Percentiles rank a stretch among this genome's conserved stretches.
Evolutionary conservation across 768 basidiomycete genomes (phyloP).

Genomic region (Phylloporus arenicola): DNA sequence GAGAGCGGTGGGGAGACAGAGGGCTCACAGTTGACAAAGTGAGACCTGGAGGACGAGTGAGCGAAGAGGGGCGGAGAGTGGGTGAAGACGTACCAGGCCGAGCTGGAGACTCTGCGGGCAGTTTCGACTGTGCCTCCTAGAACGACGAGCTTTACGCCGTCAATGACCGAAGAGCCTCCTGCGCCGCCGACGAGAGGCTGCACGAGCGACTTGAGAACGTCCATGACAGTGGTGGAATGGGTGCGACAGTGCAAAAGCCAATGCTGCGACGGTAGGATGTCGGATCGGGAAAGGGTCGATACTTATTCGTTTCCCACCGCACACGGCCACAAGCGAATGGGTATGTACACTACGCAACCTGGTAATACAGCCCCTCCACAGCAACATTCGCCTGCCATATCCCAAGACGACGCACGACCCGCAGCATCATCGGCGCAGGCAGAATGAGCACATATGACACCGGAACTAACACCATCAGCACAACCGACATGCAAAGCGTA

Average conservation of each 20-base stretch:
- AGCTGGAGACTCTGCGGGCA: slow-evolving; percentile 73
- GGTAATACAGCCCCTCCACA: slow-evolving; percentile 58
- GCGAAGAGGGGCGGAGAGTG: slow-evolving; percentile 2
- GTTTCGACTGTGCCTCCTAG: slow-evolving; percentile 86
- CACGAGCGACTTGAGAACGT: slow-evolving; percentile 75
- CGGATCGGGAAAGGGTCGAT: slow-evolving; percentile 12
- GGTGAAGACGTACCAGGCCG: slow-evolving; percentile 58
- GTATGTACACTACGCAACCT: slow-evolving; percentile 24
- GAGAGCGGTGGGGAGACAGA: neutral
- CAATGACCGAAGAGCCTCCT: slow-evolving; percentile 73
- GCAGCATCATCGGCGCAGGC: slow-evolving; percentile 63
- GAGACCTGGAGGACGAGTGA: slow-evolving; percentile 47
- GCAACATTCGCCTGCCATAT: slow-evolving; percentile 83
- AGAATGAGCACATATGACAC: slow-evolving; percentile 54
- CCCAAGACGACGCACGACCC: slow-evolving; percentile 61
- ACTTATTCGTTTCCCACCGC: slow-evolving; percentile 21
- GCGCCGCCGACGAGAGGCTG: slow-evolving; percentile 74
- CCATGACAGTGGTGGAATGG: slow-evolving; percentile 44
- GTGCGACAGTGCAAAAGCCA: slow-evolving; percentile 32
- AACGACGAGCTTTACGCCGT: slow-evolving; percentile 87
- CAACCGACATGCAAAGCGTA: slow-evolving; percentile 58
- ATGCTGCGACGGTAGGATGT: slow-evolving; percentile 29
- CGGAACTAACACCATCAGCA: slow-evolving; percentile 51
- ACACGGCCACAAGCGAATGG: slow-evolving; percentile 17
- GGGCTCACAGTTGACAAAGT: slow-evolving; percentile 80